These are phyloP conservation scores for Epichloe scottii DNA, from an alignment of 2,329 filamentous ascomycete genomes.

Conservation along the genomic window DNA sequence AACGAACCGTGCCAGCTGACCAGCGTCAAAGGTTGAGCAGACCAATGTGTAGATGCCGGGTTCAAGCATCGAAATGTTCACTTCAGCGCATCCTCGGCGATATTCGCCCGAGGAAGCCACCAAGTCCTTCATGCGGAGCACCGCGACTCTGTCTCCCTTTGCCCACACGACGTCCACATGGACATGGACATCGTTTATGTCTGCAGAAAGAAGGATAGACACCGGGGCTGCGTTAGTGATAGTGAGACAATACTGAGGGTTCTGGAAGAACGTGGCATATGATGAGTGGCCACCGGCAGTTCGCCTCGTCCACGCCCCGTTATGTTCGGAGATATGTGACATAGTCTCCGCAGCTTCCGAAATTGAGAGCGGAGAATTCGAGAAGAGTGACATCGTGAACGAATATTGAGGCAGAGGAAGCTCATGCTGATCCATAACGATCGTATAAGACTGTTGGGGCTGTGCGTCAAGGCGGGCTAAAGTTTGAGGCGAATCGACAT, in stretches of 20 bases:
- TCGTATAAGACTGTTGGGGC: constrained; percentile 33
- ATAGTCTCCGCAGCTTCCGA: constrained; percentile 49
- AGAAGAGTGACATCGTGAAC: constrained; percentile 83
- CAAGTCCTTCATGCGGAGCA: constrained; percentile 63
- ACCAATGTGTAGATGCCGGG: constrained; percentile 75
- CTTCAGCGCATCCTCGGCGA: constrained; percentile 62
- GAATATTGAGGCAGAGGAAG: constrained; percentile 61
- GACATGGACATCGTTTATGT: constrained; percentile 54
- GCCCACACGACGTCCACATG: constrained; percentile 80
- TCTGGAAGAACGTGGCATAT: constrained; percentile 63
- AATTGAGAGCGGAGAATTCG: constrained; percentile 48
- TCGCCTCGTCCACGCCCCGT: constrained; percentile 61
- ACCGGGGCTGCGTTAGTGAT: constrained; percentile 47
- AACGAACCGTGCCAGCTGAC: constrained; percentile 61
- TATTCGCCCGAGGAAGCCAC: constrained; percentile 82
- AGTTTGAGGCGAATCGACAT: constrained; percentile 87
- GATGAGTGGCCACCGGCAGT: constrained; percentile 78
- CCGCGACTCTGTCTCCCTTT: constrained; percentile 55
- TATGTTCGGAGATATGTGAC: constrained; percentile 41
- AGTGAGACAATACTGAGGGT: constrained; percentile 71
- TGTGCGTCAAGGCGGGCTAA: constrained; percentile 52
- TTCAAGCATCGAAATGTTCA: constrained; percentile 47
- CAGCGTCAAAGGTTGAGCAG: constrained; percentile 79
- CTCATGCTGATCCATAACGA: constrained; percentile 68
- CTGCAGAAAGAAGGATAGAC: constrained; percentile 61